A percentile compares a stretch with the other conserved stretches of the same genome.
Conservation (phyloP, 176 grass and related monocot species). For the Aegilops speltoides region DNA sequence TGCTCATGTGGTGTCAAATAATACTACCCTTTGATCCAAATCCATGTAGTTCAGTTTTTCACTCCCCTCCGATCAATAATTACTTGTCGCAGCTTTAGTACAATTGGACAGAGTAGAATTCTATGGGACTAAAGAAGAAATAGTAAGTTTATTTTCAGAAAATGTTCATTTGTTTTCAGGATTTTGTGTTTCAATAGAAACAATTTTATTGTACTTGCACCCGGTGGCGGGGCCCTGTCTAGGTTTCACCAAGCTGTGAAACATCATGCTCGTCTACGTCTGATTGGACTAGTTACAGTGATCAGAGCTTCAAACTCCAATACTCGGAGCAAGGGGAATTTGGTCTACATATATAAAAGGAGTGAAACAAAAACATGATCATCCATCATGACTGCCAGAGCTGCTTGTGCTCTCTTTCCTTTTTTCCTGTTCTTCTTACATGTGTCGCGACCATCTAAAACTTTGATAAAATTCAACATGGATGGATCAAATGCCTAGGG, state of each 20-base stretch:
- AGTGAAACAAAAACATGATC: slow-evolving; percentile 6
- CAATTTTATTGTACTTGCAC: neutral
- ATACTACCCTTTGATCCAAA: no score
- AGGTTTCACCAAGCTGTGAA: neutral
- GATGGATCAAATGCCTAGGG: neutral
- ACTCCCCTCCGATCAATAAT: no score
- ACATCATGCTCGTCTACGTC: neutral
- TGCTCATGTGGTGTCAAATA: no score
- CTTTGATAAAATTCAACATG: slow-evolving; percentile 9
- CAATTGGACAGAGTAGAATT: no score
- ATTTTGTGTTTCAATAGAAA: neutral
- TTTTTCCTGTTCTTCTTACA: no score
- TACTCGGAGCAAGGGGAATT: no score
- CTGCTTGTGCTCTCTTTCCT: slow-evolving; percentile 25
- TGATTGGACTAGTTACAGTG: neutral
- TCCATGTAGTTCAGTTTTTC: no score
- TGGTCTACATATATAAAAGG: no score
- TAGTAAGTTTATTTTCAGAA: no score
- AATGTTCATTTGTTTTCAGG: no score
- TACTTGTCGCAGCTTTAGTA: no score
- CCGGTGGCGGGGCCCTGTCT: neutral
- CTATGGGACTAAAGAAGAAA: no score
- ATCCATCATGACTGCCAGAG: neutral
- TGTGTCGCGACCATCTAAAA: neutral
- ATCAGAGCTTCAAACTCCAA: neutral